These are phyloP conservation scores for Ophidiomyces ophidiicola DNA, from an alignment of 2,329 filamentous ascomycete species.

Conservation along the genomic window DNA sequence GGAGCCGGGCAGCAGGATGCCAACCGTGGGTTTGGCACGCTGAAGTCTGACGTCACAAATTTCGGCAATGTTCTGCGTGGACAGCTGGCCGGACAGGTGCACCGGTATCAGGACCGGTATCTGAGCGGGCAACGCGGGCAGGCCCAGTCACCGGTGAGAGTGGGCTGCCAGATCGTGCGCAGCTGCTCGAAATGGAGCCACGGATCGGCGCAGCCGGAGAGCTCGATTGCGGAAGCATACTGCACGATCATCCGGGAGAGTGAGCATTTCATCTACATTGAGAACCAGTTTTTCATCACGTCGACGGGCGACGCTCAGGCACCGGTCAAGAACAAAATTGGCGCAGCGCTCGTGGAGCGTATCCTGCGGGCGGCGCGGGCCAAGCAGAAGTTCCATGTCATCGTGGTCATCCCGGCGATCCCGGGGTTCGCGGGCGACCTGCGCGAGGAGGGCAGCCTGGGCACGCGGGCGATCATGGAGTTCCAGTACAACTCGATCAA, in stretches of 20 bases:
- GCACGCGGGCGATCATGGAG: slow-evolving; percentile 92
- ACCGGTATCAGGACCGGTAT: slow-evolving; percentile 33
- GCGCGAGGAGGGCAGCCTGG: slow-evolving; percentile 65
- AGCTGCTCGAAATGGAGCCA: slow-evolving; percentile 62
- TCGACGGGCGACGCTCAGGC: slow-evolving; percentile 78
- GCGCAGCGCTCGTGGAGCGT: slow-evolving; percentile 79
- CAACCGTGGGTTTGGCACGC: slow-evolving; percentile 25
- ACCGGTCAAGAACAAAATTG: slow-evolving; percentile 68
- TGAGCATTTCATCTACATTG: slow-evolving; percentile 90
- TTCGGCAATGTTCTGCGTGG: slow-evolving; percentile 30
- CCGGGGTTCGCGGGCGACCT: slow-evolving; percentile 92
- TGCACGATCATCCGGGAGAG: slow-evolving; percentile 64
- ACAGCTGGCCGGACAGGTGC: slow-evolving; percentile 33
- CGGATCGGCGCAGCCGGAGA: slow-evolving; percentile 45
- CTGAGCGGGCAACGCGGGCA: slow-evolving; percentile 14
- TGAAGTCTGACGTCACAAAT: slow-evolving; percentile 28
- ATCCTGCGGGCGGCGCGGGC: slow-evolving; percentile 70
- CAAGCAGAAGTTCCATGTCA: slow-evolving; percentile 76
- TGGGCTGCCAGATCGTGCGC: slow-evolving; percentile 64
- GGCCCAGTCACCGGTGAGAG: slow-evolving; percentile 23
- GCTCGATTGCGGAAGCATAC: slow-evolving; percentile 81
- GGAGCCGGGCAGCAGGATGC: slow-evolving; percentile 27
- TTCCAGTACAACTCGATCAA: slow-evolving; percentile 96
- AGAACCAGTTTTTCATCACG: slow-evolving; percentile 98
- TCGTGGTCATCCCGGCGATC: slow-evolving; percentile 79